Evolutionary conservation across 1,139 yeast genomes (phyloP).

Genomic region (Candida tetrigidarum): DNA sequence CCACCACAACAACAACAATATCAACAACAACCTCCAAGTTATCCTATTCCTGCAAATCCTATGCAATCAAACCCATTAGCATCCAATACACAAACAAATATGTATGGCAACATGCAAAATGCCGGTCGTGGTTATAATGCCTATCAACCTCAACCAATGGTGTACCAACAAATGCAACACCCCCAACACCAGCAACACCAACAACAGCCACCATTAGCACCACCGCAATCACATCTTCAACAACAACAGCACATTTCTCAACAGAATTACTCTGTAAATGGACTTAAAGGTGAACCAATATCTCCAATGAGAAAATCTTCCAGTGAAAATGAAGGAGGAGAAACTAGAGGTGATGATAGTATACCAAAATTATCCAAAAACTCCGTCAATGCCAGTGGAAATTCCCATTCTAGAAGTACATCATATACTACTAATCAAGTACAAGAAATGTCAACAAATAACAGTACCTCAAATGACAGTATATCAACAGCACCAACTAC

Average conservation of each 20-base stretch:
- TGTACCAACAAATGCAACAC: constrained; percentile 10
- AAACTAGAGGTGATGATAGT: constrained; percentile 22
- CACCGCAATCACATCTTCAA: constrained; percentile 28
- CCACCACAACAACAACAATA: constrained; percentile 19
- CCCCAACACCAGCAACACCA: constrained; percentile 19
- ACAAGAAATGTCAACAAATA: constrained; percentile 10
- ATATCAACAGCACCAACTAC: constrained; percentile 9
- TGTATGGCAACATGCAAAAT: constrained; percentile 21
- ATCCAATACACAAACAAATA: constrained; percentile 24
- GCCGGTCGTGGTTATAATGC: constrained; percentile 8
- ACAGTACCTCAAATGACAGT: constrained; percentile 7
- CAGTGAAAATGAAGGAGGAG: not conserved
- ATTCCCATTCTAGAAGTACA: constrained; percentile 15
- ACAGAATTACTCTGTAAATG: constrained; percentile 5
- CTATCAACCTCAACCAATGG: constrained; percentile 16
- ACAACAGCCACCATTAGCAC: constrained; percentile 13
- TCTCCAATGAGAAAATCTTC: constrained; percentile 37
- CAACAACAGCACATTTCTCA: constrained; percentile 26
- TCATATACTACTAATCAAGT: constrained; percentile 17
- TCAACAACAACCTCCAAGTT: constrained; percentile 11
- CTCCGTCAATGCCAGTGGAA: constrained; percentile 6
- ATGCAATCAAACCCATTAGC: constrained; percentile 30
- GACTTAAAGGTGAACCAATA: constrained; percentile 27
- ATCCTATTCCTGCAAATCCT: constrained; percentile 21
- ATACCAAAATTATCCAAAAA: constrained; percentile 44